Conservation (phyloP, 305 asterid genomes). For the Vinca major region DNA sequence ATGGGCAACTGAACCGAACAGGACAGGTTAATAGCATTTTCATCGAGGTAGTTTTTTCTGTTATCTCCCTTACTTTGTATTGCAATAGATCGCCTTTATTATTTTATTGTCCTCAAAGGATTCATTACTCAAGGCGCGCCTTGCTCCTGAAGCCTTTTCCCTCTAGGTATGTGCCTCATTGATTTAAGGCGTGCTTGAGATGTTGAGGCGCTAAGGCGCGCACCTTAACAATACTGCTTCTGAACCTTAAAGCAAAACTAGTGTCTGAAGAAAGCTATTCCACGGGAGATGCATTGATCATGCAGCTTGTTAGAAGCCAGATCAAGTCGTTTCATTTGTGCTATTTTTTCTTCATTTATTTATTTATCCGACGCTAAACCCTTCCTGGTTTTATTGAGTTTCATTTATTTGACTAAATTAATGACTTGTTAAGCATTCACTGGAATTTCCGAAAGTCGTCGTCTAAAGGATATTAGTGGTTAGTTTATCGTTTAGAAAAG, state of each 20-base stretch:
- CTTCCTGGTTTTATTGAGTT: neutral
- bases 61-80: conserved; percentile 5
- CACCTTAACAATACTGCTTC: neutral
- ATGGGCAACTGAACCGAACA: conserved; percentile 45
- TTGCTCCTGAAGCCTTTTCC: neutral
- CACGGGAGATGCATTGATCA: neutral
- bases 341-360: neutral
- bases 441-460: neutral
- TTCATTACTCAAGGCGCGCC: no score
- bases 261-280: neutral
- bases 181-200: no score
- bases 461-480: neutral
- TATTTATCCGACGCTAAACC: neutral
- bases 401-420: neutral
- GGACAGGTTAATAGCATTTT: conserved; percentile 58
- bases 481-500: neutral
- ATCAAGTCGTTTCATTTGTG: neutral
- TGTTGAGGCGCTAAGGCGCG: no score
- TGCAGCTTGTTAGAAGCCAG: neutral
- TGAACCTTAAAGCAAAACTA: neutral
- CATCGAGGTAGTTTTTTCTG: conserved; percentile 46
- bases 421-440: neutral
- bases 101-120: no score
- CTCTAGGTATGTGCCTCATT: no score
- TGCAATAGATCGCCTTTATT: neutral